Evolutionary conservation across 495 filamentous ascomycete species (phyloP), one percentile per base, ranked within the genome.

Genomic region (Lophiostoma macrostomum): DNA sequence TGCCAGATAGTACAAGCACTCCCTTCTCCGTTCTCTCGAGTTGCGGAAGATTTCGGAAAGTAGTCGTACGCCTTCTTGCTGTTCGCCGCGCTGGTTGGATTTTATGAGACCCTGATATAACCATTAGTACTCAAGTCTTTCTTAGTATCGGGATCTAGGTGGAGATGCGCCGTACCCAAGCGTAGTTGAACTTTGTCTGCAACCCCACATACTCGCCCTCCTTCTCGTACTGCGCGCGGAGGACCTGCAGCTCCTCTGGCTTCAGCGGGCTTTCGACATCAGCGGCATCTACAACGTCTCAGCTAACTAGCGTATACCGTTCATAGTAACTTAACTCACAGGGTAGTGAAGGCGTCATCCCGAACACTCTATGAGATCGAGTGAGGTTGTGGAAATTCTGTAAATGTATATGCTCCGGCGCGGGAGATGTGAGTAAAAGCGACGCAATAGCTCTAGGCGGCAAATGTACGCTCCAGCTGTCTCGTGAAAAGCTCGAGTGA

Each of bases 101-200:
- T 97, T 97, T 69, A 98, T 96, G 43, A 97, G 77, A 53, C 93
- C 93, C 90, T 95, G 52, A 22, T 27, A 19, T 18, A n/a, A 23
- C 5, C 20, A 12, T 30, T 31, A 30, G 27, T 13, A 25, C 13
- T 23, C 23, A 39, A 34, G 28, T 50, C 42, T 12, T 40, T 11
- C 13, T 12, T 51, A 6, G 40, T 32, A 29, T 12, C 18, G 37
- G 12, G 31, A 53, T 14, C 23, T 16, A 41, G 35, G 47, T 5
- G 23, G 23, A n/a, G 18, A 38, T 23, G 14, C 34, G 50, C 40
- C 76, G 34, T 75, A 94, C 90, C 93, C 93, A 98, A 64, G 94
- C 91, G 69, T 88, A 97, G 81, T 98, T 98, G 81, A 98, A 98
- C 69, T 96, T 97, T 37, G 93, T 98, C 70, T 98, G 93, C 23